phyloP scores from a whole-genome alignment of 352 stramenopile species.

The Phytophthora vignae region DNA sequence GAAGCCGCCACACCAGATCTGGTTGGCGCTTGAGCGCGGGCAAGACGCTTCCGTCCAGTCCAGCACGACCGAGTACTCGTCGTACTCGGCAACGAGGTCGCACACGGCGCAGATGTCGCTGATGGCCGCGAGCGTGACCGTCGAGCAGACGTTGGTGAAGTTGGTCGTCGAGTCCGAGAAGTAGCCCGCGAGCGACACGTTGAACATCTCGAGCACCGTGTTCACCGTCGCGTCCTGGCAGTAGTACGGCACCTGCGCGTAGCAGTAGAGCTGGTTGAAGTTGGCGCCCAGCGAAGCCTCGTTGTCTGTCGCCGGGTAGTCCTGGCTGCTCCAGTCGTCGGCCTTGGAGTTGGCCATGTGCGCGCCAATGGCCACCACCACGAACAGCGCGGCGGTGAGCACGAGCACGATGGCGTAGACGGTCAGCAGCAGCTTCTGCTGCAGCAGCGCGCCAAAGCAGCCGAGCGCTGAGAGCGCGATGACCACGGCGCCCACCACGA shows the following conservation, averaged over 20 bases:
- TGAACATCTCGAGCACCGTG: conserved; percentile 64
- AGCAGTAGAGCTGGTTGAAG: conserved; percentile 88
- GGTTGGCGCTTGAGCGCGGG: conserved; percentile 55
- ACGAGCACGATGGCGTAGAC: conserved; percentile 77
- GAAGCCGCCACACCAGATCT: conserved; percentile 78
- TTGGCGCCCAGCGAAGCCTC: conserved; percentile 67
- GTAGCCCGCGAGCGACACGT: conserved; percentile 49
- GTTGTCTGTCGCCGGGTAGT: conserved; percentile 56
- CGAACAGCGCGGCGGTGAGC: conserved; percentile 67
- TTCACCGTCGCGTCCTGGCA: conserved; percentile 58
- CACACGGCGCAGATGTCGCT: conserved; percentile 70
- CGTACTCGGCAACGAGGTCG: conserved; percentile 58
- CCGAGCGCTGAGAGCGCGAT: conserved; percentile 70
- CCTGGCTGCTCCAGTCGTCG: conserved; percentile 44
- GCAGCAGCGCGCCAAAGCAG: conserved; percentile 75
- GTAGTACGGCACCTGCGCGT: conserved; percentile 83
- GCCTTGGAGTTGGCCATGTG: conserved; percentile 66
- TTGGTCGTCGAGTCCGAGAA: conserved; percentile 54
- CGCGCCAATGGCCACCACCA: conserved; percentile 68
- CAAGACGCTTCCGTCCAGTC: conserved; percentile 74
- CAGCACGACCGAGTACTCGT: conserved; percentile 66
- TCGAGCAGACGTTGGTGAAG: conserved; percentile 59
- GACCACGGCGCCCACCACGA: conserved; percentile 75
- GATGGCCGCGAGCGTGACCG: conserved; percentile 52
- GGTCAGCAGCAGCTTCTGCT: conserved; percentile 72